phyloP scores from a whole-genome alignment of 2,329 filamentous ascomycete species.

The Corinectria fuckeliana region DNA sequence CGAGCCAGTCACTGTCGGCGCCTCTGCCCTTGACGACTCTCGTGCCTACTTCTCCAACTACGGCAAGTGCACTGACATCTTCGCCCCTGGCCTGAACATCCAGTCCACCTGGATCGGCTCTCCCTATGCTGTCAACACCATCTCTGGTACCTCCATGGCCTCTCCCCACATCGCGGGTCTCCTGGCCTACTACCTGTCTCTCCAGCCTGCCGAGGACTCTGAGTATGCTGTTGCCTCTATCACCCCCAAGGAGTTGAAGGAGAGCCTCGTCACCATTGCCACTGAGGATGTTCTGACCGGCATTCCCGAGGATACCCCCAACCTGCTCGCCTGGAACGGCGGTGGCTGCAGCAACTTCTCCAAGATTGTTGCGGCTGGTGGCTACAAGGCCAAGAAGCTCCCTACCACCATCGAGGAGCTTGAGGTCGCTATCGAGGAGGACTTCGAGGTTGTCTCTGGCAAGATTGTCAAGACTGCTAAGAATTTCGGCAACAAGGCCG shows the following conservation, averaged over 20 bases:
- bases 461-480: constrained; percentile 63
- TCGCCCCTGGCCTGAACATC: constrained; percentile 95
- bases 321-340: constrained; percentile 98
- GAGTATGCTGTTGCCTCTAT: constrained; percentile 89
- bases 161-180: constrained; percentile 97
- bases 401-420: constrained; percentile 61
- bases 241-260: constrained; percentile 94
- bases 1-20: constrained; percentile 94
- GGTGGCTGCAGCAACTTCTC: constrained; percentile 92
- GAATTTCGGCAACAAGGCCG: constrained; percentile 60
- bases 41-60: constrained; percentile 99
- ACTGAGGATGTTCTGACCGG: constrained; percentile 80
- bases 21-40: constrained; percentile 90
- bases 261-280: constrained; percentile 81
- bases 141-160: constrained; percentile 99
- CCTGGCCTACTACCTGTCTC: constrained; percentile 95
- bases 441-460: constrained; percentile 64
- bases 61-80: constrained; percentile 99
- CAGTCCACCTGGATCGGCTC: constrained; percentile 98
- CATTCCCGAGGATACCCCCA: constrained; percentile 85
- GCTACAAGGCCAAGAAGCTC: constrained; percentile 67
- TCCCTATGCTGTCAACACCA: constrained; percentile 96
- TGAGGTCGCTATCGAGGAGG: constrained; percentile 65
- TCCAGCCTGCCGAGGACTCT: constrained; percentile 89
- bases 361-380: constrained; percentile 76